Conservation (phyloP, 805 yeast genomes). For the Suhomyces pyralidae region DNA sequence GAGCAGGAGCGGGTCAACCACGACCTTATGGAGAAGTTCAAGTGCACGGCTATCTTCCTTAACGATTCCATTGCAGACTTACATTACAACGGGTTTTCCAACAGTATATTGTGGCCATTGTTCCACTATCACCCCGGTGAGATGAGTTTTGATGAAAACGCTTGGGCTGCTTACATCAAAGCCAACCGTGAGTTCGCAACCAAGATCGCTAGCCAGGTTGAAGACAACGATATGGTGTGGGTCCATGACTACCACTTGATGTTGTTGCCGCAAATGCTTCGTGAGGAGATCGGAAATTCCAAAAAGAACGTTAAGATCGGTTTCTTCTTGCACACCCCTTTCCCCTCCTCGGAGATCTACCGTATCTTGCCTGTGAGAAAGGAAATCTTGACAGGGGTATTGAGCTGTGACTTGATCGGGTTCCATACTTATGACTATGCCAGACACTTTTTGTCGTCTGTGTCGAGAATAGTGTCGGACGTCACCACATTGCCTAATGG, state of each 20-base stretch:
- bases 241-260: conserved; percentile 96
- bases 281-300: conserved; percentile 53
- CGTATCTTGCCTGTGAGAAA: conserved; percentile 92
- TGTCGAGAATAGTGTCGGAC: conserved; percentile 70
- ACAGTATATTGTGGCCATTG: conserved; percentile 94
- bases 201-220: conserved; percentile 62
- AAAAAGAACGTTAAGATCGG: conserved; percentile 71
- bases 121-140: conserved; percentile 99
- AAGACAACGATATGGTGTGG: conserved; percentile 91
- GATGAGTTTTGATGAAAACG: conserved; percentile 94
- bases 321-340: conserved; percentile 94
- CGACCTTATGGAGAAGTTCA: conserved; percentile 74
- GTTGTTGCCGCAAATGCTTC: conserved; percentile 86
- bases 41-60: conserved; percentile 86
- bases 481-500: conserved; percentile 89
- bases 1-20: conserved; percentile 67
- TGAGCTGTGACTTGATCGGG: conserved; percentile 92
- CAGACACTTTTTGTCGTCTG: conserved; percentile 88
- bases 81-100: conserved; percentile 94
- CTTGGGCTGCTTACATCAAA: conserved; percentile 96
- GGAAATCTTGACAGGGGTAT: conserved; percentile 86
- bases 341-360: conserved; percentile 95
- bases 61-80: conserved; percentile 89
- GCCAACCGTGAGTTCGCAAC: conserved; percentile 84
- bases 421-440: conserved; percentile 99